Base-by-base conservation (phyloP, 2,329 filamentous ascomycete genomes). In the Ophiocordyceps camponoti-saundersi region DNA sequence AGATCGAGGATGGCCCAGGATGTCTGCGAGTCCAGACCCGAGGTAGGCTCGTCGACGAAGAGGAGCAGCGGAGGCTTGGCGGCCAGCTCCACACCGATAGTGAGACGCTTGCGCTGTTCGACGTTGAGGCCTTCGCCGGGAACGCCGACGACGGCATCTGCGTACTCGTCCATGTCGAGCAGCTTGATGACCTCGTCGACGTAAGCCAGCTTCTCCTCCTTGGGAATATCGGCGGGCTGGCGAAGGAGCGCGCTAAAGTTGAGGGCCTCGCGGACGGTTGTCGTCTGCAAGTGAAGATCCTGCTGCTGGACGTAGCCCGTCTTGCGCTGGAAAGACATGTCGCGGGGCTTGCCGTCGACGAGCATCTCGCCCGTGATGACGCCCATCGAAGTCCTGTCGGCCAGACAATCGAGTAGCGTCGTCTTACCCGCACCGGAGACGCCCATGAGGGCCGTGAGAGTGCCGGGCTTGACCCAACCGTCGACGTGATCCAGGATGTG, bases 361-460 rank as follows among this genome's bases (percentile, higher is more conserved):
- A 78, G 62, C 81, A 94, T 92, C 55, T 90, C 82, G 47, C 89
- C 89, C 7, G 77, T 79, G 44, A 95, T 85, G 18, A 94, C 82
- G 64, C 89, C 89, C 79, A 92, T 90, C 1, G 85, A 88, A 12
- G 83, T 83, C 60, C 89, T 82, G 49, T 84, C 85, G 43, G 89
- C 89, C 52, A 95, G 71, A 34, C 85, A 85, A 63, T 95, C 85
- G 30, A 95, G 68, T 26, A 95, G 74, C 1, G 89, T 95, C 0
- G 89, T 95, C 64, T 95, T 95, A 49, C 89, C 89, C n/a, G 89
- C 89, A 53, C 89, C 88, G 30, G 83, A 88, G 8, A 89, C 85
- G 66, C 87, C 85, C 88, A 95, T 95, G 3, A 94, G 71, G 39
- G 86, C 88, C 13, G 88, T 95, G 47, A 94, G 63, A 16, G 86